phyloP scores from a whole-genome alignment of 164 flowering plant genomes.

The Santalum album region DNA sequence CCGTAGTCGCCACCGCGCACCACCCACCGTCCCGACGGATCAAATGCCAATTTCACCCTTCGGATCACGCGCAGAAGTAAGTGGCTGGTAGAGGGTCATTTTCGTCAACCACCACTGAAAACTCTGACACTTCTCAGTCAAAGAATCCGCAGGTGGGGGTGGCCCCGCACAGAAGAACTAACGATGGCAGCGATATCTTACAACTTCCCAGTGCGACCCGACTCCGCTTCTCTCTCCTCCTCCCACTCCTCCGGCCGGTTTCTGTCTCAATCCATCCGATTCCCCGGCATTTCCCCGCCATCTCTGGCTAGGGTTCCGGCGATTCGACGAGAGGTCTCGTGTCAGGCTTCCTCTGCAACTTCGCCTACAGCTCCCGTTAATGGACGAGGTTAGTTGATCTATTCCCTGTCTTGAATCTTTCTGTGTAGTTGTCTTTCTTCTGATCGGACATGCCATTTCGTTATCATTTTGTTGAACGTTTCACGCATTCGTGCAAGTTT shows the following conservation, averaged over 20 bases:
- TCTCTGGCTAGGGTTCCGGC: conserved; percentile 9
- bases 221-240: conserved; percentile 12
- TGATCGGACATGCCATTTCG: too few relatives aligned
- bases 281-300: conserved; percentile 5
- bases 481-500: too few relatives aligned
- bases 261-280: conserved; percentile 9
- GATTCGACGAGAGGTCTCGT: conserved; percentile 26
- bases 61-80: too few relatives aligned
- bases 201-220: conserved; percentile 21
- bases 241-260: conserved; percentile 24
- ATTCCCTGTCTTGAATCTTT: neutral
- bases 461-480: too few relatives aligned
- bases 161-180: too few relatives aligned
- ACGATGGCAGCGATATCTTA: conserved; percentile 36
- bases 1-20: too few relatives aligned
- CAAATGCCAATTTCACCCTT: too few relatives aligned
- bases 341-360: conserved; percentile 30
- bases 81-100: too few relatives aligned
- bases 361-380: conserved; percentile 25
- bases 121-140: too few relatives aligned
- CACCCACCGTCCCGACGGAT: too few relatives aligned
- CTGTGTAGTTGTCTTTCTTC: neutral
- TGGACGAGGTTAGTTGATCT: conserved; percentile 21
- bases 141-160: too few relatives aligned
- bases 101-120: too few relatives aligned